Evolutionary conservation across 2,329 filamentous ascomycete genomes (phyloP), one percentile per base, ranked within the genome.

Genomic region (Cryphonectria parasitica): DNA sequence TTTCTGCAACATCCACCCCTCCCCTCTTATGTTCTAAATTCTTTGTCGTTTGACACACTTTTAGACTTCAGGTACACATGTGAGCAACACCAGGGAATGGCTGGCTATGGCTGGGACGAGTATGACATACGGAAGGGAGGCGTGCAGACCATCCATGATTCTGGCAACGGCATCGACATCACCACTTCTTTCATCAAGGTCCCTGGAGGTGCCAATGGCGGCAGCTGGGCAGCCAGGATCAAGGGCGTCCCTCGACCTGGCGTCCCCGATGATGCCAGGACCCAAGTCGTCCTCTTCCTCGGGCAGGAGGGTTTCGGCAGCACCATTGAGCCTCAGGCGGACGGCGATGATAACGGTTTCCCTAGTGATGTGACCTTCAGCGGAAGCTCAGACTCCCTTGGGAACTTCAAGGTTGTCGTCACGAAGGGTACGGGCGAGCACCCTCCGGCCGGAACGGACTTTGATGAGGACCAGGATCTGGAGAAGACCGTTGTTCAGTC

Each of bases 21-120:
- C 62, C 58, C 56, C 41, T 34, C 60, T 31, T 11, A n/a, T n/a
- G 2, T n/a, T 22, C 15, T 19, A 17, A 8, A 64, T 31, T n/a
- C 6, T 45, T 34, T 56, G 13, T 71, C 75, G 67, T 74, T 63
- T 43, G 7, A 19, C 7, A 34, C 78, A 75, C 71, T 68, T 68
- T 1, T 78, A 96, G 93, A 91, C 76, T 92, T 98, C 76, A 90
- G 96, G 74, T 94, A 97, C 80, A 98, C 96, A 0, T 99, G 96
- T 82, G 96, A 98, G 80, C 96, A 99, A 80, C 89, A 96, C 79
- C 94, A 97, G 79, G 92, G 92, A 74, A 97, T 99, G 87, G 92
- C 90, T 64, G 95, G 95, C 69, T 99, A 99, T 80, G 96, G 96
- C 73, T 99, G 96, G 96, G 95, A 98, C 77, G 93, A 97, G 79